These are phyloP conservation scores for Gaultheria prostrata DNA, from an alignment of 148 eudicot genomes.

Conservation along the genomic window DNA sequence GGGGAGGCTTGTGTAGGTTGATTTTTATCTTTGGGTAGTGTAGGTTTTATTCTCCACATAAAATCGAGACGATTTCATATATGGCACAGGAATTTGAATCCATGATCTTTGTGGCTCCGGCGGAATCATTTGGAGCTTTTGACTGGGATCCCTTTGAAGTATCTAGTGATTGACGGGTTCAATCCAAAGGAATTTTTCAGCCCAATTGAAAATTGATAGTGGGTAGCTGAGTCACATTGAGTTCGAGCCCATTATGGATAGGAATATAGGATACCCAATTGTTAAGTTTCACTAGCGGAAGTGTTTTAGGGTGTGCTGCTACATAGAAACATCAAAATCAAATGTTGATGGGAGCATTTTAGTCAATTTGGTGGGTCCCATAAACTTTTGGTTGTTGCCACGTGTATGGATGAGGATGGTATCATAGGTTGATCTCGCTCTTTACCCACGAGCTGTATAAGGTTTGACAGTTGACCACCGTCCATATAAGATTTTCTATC, in stretches of 20 bases:
- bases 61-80: background rate
- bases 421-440: background rate
- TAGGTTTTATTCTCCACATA: background rate
- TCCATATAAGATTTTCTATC: background rate
- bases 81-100: background rate
- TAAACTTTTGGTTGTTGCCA: background rate
- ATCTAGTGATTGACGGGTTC: background rate
- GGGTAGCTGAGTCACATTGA: too few relatives aligned
- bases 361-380: background rate
- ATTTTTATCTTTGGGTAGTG: background rate
- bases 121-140: background rate
- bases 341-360: background rate
- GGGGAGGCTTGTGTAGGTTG: too few relatives aligned
- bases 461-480: conserved; percentile 3
- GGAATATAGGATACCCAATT: background rate
- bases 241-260: background rate
- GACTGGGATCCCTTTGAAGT: background rate
- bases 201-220: background rate
- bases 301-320: background rate
- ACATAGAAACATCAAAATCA: background rate
- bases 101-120: background rate
- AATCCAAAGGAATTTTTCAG: background rate
- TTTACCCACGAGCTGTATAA: background rate
- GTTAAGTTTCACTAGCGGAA: background rate
- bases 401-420: background rate